Evolutionary conservation across 306 rosid genomes (phyloP), one percentile per base, ranked within the genome.

Genomic region (Prunus armeniaca): DNA sequence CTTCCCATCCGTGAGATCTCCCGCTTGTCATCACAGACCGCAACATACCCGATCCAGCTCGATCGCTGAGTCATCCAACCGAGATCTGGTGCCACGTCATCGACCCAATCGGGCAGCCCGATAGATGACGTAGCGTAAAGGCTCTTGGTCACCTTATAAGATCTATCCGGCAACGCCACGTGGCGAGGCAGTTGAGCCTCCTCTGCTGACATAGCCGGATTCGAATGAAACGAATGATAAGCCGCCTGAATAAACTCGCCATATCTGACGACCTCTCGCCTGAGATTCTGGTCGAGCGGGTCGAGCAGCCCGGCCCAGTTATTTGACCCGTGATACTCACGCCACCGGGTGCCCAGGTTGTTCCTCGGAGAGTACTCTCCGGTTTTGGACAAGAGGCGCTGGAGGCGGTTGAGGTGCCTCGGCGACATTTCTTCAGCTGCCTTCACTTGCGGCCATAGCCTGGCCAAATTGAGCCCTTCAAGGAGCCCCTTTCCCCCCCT

Each of bases 51-150:
- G n/a, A 96, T 46, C 96, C 99, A 92, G 63, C 99, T 92, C 0
- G 98, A 96, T 28, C 98, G 88, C 69, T 96, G 99, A 65, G 93
- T 92, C 99, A 96, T 96, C 99, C 99, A 95, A 0, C 93, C 90
- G 3, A 95, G 96, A 74, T 96, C 99, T 17, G 99, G 98, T 0
- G 97, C 97, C 17, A 83, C 87, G 0, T 88, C 91, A 2, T 95
- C 98, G 0, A 95, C 83, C 98, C 97, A 95, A 3, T 83, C 76
- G 0, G 99, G 99, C 46, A 96, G 57, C 0, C 97, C 97, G 20
- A 96, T 75, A 0, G 98, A 89, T 38, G 99, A 89, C 1, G 99
- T 96, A 71, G 97, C 98, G 3, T 92, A 96, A n/a, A 96, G 90
- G 57, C 89, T 87, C 61, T 91, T 96, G 0, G 98, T 96, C 19